These are phyloP conservation scores for Colletotrichum nymphaeae DNA, from an alignment of 2,329 filamentous ascomycete species.

Conservation along the genomic window DNA sequence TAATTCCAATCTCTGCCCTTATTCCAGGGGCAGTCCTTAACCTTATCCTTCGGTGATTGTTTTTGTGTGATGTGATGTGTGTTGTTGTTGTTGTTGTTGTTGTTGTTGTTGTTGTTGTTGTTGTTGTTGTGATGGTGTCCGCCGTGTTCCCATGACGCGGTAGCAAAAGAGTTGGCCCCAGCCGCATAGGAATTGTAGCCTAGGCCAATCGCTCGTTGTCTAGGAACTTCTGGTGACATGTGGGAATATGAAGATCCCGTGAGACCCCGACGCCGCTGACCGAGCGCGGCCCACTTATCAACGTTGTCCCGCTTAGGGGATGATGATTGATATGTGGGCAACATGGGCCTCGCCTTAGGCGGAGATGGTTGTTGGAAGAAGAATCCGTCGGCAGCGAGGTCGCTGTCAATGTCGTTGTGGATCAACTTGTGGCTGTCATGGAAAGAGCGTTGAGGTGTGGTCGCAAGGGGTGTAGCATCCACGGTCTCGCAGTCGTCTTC, in stretches of 20 bases:
- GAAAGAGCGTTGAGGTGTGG: slow-evolving; percentile 52
- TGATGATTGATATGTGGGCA: slow-evolving; percentile 62
- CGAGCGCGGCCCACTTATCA: slow-evolving; percentile 92
- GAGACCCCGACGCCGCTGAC: slow-evolving; percentile 82
- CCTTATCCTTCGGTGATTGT: slow-evolving; percentile 57
- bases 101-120: slow-evolving; percentile 38
- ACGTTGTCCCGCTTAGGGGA: slow-evolving; percentile 71
- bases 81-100: slow-evolving; percentile 40
- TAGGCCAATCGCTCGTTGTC: slow-evolving; percentile 60
- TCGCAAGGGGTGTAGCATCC: slow-evolving; percentile 50
- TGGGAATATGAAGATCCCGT: slow-evolving; percentile 61
- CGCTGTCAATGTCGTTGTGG: slow-evolving; percentile 67
- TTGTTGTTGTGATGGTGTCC: slow-evolving; percentile 38
- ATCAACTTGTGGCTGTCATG: slow-evolving; percentile 41
- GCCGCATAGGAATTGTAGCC: slow-evolving; percentile 61
- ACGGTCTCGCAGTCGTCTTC: slow-evolving; percentile 54
- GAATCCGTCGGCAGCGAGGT: slow-evolving; percentile 76
- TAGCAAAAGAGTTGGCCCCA: slow-evolving; percentile 58
- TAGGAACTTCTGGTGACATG: slow-evolving; percentile 60
- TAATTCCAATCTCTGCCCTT: slow-evolving; percentile 69
- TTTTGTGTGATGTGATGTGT: slow-evolving; percentile 50
- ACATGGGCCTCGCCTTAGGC: slow-evolving; percentile 39
- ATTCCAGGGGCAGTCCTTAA: slow-evolving; percentile 66
- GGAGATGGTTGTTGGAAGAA: slow-evolving; percentile 76
- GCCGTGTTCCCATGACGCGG: slow-evolving; percentile 60